Evolutionary conservation across 2,329 filamentous ascomycete genomes (phyloP), one percentile per base, ranked within the genome.

Genomic region (Pleurostoma richardsiae): DNA sequence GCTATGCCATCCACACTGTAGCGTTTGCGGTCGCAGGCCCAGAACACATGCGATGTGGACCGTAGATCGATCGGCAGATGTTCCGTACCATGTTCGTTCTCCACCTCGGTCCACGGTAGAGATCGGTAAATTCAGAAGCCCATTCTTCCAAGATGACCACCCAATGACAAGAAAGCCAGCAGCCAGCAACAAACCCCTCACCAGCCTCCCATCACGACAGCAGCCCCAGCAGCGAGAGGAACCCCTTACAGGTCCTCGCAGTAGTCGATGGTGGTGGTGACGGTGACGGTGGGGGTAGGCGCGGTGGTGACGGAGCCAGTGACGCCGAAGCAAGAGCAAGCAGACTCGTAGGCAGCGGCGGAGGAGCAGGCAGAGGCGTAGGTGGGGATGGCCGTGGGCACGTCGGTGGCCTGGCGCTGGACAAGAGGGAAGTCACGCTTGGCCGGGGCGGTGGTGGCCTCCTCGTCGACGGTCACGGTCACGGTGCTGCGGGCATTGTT

Each of bases 261-360:
- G 56, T 61, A 67, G 57, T 71, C 66, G 53, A 59, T 55, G 42
- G 67, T 71, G 48, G 61, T 64, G 48, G 69, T 72, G 47, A 70
- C 64, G 30, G 68, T 72, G 46, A 61, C 57, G 6, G 68, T 72
- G 33, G 69, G 64, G 33, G 53, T 56, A 29, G 66, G 54, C 45
- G 64, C 68, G 8, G 69, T 72, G 48, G 59, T 63, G 41, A 65
- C 60, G 3, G 57, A 50, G 36, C 60, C 61, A 38, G 68, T 71
- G 59, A 73, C 62, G 42, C 70, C 69, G 60, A 64, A 74, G 66
- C 71, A 73, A 44, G 59, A 61, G 65, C 70, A 74, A 45, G 66
- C 70, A 36, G 69, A 68, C 30, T 67, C 59, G 60, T 71, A 73
- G 41, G 59, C 57, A 30, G 51, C 55, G 11, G 53, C 54, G 39